Conservation (phyloP, 2,329 filamentous ascomycete species). For the Sporothrix luriei region DNA sequence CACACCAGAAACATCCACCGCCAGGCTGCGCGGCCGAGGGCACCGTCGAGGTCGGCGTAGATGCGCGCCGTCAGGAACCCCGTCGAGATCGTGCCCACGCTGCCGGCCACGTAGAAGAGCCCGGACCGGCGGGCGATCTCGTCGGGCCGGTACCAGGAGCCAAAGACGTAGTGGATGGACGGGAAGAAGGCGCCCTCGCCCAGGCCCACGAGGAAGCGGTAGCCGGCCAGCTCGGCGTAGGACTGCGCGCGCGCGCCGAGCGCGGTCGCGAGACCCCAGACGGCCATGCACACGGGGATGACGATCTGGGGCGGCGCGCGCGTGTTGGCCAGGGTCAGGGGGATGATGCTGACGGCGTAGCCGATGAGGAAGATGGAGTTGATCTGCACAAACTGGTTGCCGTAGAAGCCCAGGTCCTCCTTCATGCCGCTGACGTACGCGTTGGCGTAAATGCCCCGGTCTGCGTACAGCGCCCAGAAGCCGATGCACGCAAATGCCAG, state of each 20-base stretch:
- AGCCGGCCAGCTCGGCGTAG: slow-evolving; percentile 18
- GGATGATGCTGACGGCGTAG: slow-evolving; percentile 54
- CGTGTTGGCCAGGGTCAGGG: slow-evolving; percentile 42
- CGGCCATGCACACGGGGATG: slow-evolving; percentile 41
- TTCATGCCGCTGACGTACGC: slow-evolving; percentile 51
- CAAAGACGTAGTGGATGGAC: slow-evolving; percentile 27
- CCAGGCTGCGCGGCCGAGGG: slow-evolving; percentile 43
- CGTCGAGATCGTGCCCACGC: slow-evolving; percentile 28
- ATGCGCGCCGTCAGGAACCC: slow-evolving; percentile 38
- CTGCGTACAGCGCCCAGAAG: slow-evolving; percentile 27
- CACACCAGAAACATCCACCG: slow-evolving; percentile 49
- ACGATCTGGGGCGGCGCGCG: slow-evolving; percentile 43
- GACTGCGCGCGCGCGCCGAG: slow-evolving; percentile 10
- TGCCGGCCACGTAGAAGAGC: slow-evolving; percentile 39
- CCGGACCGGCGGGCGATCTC: slow-evolving; percentile 26
- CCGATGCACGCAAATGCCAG: slow-evolving; percentile 45
- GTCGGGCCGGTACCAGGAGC: slow-evolving; percentile 27
- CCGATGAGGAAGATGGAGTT: slow-evolving; percentile 60
- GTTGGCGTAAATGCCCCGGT: slow-evolving; percentile 39
- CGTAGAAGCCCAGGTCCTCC: slow-evolving; percentile 55
- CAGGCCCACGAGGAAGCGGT: slow-evolving; percentile 25
- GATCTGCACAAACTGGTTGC: slow-evolving; percentile 56
- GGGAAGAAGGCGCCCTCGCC: slow-evolving; percentile 30
- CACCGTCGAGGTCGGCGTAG: slow-evolving; percentile 44
- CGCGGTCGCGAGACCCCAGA: slow-evolving; percentile 27